Conservation (phyloP, 1,139 yeast genomes). For the Zygosaccharomyces sapae region DNA sequence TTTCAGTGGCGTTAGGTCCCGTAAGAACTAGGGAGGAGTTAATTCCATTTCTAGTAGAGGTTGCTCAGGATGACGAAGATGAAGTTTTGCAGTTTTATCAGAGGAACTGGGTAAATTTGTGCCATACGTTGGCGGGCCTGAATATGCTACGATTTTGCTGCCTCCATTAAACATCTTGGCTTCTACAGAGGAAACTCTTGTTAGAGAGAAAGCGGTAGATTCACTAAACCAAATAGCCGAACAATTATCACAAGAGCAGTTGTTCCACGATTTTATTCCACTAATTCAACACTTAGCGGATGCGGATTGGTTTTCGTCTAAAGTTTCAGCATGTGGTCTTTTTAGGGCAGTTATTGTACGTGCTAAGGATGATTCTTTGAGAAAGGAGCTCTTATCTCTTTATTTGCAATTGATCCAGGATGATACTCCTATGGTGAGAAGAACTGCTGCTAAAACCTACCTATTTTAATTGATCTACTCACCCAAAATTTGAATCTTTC, state of each 20-base stretch:
- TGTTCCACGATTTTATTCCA: conserved; percentile 65
- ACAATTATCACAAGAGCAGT: conserved; percentile 62
- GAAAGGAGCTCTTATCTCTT: conserved; percentile 60
- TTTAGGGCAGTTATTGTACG: conserved; percentile 67
- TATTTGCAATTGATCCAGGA: conserved; percentile 74
- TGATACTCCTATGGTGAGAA: conserved; percentile 97
- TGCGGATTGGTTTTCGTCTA: conserved; percentile 93
- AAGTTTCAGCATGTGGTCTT: conserved; percentile 89
- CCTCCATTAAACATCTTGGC: conserved; percentile 87
- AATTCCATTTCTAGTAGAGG: conserved; percentile 83
- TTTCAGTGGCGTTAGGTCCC: conserved; percentile 92
- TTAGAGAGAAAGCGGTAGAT: conserved; percentile 88
- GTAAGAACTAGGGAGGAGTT: conserved; percentile 87
- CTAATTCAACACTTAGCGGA: conserved; percentile 72
- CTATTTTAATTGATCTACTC: conserved; percentile 61
- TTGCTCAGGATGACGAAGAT: conserved; percentile 97
- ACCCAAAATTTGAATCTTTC: conserved; percentile 40
- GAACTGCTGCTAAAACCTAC: conserved; percentile 87
- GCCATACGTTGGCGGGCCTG: conserved; percentile 83
- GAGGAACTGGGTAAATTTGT: conserved; percentile 84
- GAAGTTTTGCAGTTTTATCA: conserved; percentile 95
- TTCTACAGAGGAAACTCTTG: conserved; percentile 96
- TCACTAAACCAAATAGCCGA: conserved; percentile 71
- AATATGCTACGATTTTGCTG: conserved; percentile 68
- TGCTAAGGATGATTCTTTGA: conserved; percentile 47